A percentile compares a stretch with the other conserved stretches of the same genome.
phyloP scores from a whole-genome alignment of 495 filamentous ascomycete genomes.

The Neurospora pannonica region DNA sequence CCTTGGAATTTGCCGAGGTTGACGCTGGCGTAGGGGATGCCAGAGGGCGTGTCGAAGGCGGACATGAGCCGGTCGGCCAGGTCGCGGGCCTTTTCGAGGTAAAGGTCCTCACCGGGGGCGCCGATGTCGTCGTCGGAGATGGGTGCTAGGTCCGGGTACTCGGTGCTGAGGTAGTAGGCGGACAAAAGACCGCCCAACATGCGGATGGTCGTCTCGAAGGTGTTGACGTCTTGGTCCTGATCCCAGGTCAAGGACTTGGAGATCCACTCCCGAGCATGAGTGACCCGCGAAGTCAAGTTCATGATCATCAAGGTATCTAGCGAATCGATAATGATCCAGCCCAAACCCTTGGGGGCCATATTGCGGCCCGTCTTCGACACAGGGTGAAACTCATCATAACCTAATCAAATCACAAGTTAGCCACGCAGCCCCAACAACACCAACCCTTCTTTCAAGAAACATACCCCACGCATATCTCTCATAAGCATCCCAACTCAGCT shows the following conservation, averaged over 20 bases:
- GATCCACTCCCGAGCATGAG: slow-evolving; percentile 85
- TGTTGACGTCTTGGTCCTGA: slow-evolving; percentile 90
- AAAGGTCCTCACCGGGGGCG: slow-evolving; percentile 73
- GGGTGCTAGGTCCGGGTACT: slow-evolving; percentile 57
- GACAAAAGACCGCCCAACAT: slow-evolving; percentile 94
- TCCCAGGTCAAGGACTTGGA: slow-evolving; percentile 73
- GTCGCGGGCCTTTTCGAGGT: slow-evolving; percentile 91
- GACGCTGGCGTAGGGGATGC: slow-evolving; percentile 83
- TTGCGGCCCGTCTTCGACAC: slow-evolving; percentile 67
- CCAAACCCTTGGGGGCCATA: slow-evolving; percentile 76
- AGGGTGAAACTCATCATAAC: slow-evolving; percentile 78
- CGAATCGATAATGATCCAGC: slow-evolving; percentile 97
- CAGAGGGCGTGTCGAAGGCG: slow-evolving; percentile 78
- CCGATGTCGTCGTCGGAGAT: slow-evolving; percentile 56
- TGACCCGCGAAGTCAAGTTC: slow-evolving; percentile 84
- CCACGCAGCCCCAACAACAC: not conserved
- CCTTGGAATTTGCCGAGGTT: slow-evolving; percentile 70
- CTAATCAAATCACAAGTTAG: slow-evolving; percentile 34
- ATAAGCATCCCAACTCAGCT: slow-evolving; percentile 85
- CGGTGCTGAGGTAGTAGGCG: slow-evolving; percentile 82
- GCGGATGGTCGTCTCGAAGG: slow-evolving; percentile 96
- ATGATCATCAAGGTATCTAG: slow-evolving; percentile 96
- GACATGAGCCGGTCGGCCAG: slow-evolving; percentile 78
- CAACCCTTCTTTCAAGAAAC: slow-evolving; percentile 12
- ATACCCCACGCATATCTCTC: slow-evolving; percentile 91